A percentile compares a stretch with the other conserved stretches of the same genome.
Conservation (phyloP, 139 green algal species). For the Mychonastes homosphaera region DNA sequence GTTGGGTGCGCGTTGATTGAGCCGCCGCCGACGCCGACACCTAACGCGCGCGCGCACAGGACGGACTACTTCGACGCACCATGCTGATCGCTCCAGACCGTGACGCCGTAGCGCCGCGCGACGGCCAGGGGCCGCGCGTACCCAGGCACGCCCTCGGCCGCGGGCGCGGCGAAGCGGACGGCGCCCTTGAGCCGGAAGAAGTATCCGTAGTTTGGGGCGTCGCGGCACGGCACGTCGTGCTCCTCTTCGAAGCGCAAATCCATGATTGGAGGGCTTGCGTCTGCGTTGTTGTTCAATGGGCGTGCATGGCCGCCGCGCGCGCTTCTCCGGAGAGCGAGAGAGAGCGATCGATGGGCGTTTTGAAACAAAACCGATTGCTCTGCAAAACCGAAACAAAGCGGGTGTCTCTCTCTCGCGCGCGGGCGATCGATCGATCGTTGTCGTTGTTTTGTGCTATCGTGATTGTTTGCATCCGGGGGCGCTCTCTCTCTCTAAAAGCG, state of each 20-base stretch:
- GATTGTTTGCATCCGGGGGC: too few relatives aligned
- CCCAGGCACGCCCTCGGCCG: background rate
- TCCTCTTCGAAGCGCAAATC: too few relatives aligned
- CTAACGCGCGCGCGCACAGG: background rate
- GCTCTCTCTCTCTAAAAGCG: too few relatives aligned
- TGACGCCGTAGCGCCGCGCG: constrained; percentile 12
- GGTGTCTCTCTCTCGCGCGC: too few relatives aligned
- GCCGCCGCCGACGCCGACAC: background rate
- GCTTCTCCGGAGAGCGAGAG: background rate
- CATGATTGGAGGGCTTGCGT: too few relatives aligned
- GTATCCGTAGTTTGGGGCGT: constrained; percentile 12
- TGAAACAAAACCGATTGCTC: too few relatives aligned
- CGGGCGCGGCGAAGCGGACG: constrained; percentile 3
- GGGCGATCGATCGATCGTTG: too few relatives aligned
- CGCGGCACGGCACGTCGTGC: background rate
- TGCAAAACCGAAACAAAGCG: too few relatives aligned
- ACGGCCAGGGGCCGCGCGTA: background rate
- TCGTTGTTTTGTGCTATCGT: too few relatives aligned
- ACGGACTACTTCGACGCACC: background rate
- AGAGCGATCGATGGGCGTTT: too few relatives aligned
- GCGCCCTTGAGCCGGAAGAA: constrained; percentile 8
- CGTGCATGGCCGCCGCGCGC: background rate
- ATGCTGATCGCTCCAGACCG: constrained; percentile 6
- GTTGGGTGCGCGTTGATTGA: background rate
- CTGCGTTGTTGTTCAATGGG: too few relatives aligned